Percentiles rank a stretch among this genome's conserved stretches.
Conservation (phyloP, 2,329 filamentous ascomycete genomes). For the Chaetomium olivaceum region DNA sequence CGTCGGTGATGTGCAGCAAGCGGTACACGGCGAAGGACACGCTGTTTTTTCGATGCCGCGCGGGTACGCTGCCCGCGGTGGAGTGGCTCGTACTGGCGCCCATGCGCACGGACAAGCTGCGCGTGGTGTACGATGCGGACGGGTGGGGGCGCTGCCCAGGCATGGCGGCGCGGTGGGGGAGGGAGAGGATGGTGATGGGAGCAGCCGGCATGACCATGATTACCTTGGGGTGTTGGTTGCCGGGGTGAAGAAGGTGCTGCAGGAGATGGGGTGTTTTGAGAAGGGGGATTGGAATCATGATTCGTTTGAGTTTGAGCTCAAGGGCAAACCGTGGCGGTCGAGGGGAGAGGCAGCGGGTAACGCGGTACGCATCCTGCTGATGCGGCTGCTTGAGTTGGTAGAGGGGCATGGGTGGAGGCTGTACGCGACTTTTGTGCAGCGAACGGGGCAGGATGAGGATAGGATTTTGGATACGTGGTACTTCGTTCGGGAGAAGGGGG, state of each 20-base stretch:
- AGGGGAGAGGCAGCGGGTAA: conserved; percentile 20
- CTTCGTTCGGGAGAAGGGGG: conserved; percentile 25
- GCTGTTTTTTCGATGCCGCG: conserved; percentile 23
- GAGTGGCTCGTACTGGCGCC: conserved; percentile 28
- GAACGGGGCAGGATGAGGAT: conserved; percentile 25
- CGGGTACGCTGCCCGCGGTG: conserved; percentile 5
- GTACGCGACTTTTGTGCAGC: conserved; percentile 24
- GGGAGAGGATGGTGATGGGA: background rate
- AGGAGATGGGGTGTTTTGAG: conserved; percentile 20
- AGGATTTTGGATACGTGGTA: conserved; percentile 32
- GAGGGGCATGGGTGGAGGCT: conserved; percentile 29
- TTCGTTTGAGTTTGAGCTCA: conserved; percentile 31
- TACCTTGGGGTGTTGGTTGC: conserved; percentile 21
- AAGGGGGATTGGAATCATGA: conserved; percentile 28
- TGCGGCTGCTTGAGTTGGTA: conserved; percentile 29
- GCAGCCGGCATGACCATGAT: conserved; percentile 7
- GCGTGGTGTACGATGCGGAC: conserved; percentile 23
- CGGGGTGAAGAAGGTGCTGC: conserved; percentile 21
- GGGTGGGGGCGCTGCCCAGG: background rate
- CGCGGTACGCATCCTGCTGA: conserved; percentile 26
- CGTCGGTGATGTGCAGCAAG: conserved; percentile 21
- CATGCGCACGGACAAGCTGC: conserved; percentile 15
- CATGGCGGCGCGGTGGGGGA: background rate
- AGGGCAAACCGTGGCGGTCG: conserved; percentile 28
- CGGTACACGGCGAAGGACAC: conserved; percentile 30